Evolutionary conservation across 345 rosid genomes (phyloP), one percentile per base, ranked within the genome.

Genomic region (Boechera stricta): DNA sequence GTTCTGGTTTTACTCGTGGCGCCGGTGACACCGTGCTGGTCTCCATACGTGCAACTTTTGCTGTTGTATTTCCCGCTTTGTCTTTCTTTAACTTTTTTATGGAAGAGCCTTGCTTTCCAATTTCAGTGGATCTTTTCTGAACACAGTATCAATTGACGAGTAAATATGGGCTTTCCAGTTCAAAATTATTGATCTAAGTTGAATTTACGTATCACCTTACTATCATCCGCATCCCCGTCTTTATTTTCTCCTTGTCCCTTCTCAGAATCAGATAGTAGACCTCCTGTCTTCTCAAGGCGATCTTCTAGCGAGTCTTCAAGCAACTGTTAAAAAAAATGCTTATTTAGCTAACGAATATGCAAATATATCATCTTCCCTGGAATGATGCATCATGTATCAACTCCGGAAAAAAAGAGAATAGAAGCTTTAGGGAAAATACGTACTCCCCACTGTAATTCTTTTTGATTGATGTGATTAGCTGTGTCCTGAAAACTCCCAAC

Each of bases 301-400:
- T 89, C 97, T 84, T 96, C 99, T 51, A 96, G 70, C 52, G 90
- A 87, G 82, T 91, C 97, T 83, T 96, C 99, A 54, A 96, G 98
- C 82, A 93, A 83, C 99, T 96, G 64, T 18, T 69, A 68, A 16
- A 76, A 65, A 36, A 71, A 76, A 67, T 13, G 41, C 67, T 64
- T 2, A 32, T 35, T 64, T 28, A 60, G 66, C 51, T 73, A 68
- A 12, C 4, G 62, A 38, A 31, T 79, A 32, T 0, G 29, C 53
- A 41, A 33, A 41, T 47, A 54, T 39, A 52, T 59, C 1, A 48
- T 44, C 48, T 33, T n/a, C 35, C 35, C 21, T n/a, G 5, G 21
- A 31, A 67, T 60, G 64, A 52, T 36, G 44, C 7, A 32, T 56
- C 47, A 59, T 12, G 52, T 44, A 33, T 36, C 13, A 36, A 5